A percentile compares a stretch with the other conserved stretches of the same genome.
These are phyloP conservation scores for Aspergillus cavernicola DNA, from an alignment of 495 filamentous ascomycete species.

Conservation along the genomic window DNA sequence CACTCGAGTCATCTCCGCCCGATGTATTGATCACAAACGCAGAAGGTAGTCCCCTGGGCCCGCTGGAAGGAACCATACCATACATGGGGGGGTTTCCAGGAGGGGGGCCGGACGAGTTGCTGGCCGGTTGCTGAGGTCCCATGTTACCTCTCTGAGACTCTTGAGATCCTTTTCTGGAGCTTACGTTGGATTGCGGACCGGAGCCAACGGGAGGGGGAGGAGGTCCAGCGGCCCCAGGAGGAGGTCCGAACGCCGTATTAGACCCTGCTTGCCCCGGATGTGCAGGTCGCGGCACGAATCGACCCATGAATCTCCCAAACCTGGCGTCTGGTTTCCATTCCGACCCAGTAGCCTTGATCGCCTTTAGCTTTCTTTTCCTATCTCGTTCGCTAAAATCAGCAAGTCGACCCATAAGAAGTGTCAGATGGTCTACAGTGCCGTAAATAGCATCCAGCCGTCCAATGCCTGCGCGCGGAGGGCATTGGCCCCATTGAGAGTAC, in stretches of 20 bases:
- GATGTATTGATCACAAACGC: constrained; percentile 32
- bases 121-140: constrained; percentile 6
- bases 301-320: constrained; percentile 43
- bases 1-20: constrained; percentile 20
- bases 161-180: neutral
- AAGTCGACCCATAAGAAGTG: constrained; percentile 78
- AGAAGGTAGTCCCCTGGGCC: constrained; percentile 36
- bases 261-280: constrained; percentile 15
- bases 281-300: constrained; percentile 35
- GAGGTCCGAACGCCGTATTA: constrained; percentile 16
- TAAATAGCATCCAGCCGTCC: constrained; percentile 78
- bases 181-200: neutral
- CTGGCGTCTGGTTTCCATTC: constrained; percentile 56
- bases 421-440: constrained; percentile 80
- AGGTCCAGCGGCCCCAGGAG: constrained; percentile 13
- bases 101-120: neutral
- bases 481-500: constrained; percentile 75
- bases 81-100: constrained; percentile 42
- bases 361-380: constrained; percentile 69
- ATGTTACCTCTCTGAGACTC: neutral
- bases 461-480: constrained; percentile 76
- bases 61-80: constrained; percentile 48
- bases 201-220: neutral
- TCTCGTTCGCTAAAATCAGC: constrained; percentile 78
- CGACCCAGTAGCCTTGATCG: constrained; percentile 40